phyloP scores from a whole-genome alignment of 2,329 filamentous ascomycete genomes.

The Ramularia endophylla region DNA sequence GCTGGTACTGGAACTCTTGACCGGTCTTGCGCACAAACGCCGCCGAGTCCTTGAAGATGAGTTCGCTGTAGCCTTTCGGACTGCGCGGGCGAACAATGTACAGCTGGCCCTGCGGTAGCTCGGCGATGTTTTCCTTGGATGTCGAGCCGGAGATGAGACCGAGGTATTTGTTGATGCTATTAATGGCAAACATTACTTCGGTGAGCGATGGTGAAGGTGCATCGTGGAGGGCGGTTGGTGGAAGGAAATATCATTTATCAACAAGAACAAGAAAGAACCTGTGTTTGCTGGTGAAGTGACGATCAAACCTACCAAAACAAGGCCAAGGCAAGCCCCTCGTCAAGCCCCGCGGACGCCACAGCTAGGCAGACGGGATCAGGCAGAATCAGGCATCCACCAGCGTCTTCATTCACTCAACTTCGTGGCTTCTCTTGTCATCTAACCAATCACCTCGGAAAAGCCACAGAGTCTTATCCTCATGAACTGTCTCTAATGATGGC shows the following conservation, averaged over 20 bases:
- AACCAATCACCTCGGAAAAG: no score
- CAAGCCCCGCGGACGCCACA: no score
- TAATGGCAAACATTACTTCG: slow-evolving; percentile 29
- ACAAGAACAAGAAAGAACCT: no score
- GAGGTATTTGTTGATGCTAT: slow-evolving; percentile 62
- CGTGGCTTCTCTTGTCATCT: no score
- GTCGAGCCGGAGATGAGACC: slow-evolving; percentile 62
- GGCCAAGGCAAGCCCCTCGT: no score
- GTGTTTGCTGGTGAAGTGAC: no score
- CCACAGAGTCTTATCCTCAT: no score
- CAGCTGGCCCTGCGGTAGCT: slow-evolving; percentile 91
- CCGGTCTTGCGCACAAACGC: slow-evolving; percentile 88
- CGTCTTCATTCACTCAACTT: no score
- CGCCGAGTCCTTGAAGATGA: slow-evolving; percentile 93
- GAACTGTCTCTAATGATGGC: no score
- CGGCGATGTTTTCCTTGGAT: slow-evolving; percentile 87
- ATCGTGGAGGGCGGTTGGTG: slow-evolving; percentile 8
- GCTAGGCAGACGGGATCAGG: no score
- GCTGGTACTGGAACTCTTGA: slow-evolving; percentile 94
- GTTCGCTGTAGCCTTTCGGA: slow-evolving; percentile 95
- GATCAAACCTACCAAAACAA: no score
- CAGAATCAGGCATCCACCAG: no score
- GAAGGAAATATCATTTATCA: not conserved
- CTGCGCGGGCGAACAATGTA: slow-evolving; percentile 94
- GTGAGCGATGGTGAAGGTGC: slow-evolving; percentile 1